Evolutionary conservation across 805 yeast genomes (phyloP).

Genomic region (Priceomyces castillae): DNA sequence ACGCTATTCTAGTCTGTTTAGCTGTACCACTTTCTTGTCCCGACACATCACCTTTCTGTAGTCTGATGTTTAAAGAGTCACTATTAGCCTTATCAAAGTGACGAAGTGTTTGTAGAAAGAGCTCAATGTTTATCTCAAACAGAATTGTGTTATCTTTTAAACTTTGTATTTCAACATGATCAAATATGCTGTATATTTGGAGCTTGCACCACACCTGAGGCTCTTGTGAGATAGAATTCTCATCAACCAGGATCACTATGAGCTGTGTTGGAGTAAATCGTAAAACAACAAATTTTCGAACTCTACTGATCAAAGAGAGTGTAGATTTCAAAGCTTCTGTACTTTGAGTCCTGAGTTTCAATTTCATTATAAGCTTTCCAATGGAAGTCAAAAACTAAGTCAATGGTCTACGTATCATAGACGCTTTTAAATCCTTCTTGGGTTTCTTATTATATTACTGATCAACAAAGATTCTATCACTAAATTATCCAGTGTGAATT

Average conservation of each 20-base stretch:
- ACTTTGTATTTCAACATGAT: constrained; percentile 50
- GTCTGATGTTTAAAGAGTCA: constrained; percentile 49
- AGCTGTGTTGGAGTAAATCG: constrained; percentile 52
- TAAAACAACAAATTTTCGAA: constrained; percentile 56
- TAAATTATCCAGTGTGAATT: too few species aligned
- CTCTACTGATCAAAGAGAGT: constrained; percentile 46
- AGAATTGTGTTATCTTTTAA: constrained; percentile 52
- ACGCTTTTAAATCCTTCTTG: too few species aligned
- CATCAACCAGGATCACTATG: constrained; percentile 46
- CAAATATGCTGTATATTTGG: constrained; percentile 43
- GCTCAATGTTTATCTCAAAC: constrained; percentile 62
- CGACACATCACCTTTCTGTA: constrained; percentile 42
- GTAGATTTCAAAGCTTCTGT: constrained; percentile 33
- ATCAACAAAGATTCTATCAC: too few species aligned
- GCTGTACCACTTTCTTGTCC: constrained; percentile 23
- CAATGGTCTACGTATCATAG: too few species aligned
- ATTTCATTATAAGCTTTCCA: constrained; percentile 14
- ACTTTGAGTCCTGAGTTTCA: constrained; percentile 18
- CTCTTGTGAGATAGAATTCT: constrained; percentile 43
- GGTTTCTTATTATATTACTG: too few species aligned
- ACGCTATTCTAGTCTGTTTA: constrained; percentile 43
- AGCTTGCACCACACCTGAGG: constrained; percentile 71
- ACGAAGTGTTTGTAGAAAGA: constrained; percentile 53
- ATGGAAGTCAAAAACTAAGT: background rate
- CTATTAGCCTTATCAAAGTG: constrained; percentile 55